A percentile compares a stretch with the other conserved stretches of the same genome.
phyloP scores from a whole-genome alignment of 2,329 filamentous ascomycete genomes.

The Fusarium guadeloupense region DNA sequence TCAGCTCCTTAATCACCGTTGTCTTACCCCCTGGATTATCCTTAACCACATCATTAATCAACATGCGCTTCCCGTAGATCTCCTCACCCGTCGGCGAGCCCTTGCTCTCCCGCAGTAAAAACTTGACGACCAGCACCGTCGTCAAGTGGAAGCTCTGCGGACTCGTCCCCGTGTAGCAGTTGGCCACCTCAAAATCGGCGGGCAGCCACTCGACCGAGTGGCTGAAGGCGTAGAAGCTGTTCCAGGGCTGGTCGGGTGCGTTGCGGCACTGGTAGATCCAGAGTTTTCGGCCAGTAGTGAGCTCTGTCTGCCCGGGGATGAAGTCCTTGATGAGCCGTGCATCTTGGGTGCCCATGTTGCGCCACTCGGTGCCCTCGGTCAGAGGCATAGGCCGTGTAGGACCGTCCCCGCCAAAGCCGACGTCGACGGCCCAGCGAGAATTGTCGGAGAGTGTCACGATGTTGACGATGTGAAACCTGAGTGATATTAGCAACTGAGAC shows the following conservation, averaged over 20 bases:
- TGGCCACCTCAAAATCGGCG: slow-evolving; percentile 69
- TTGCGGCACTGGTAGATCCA: slow-evolving; percentile 73
- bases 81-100: slow-evolving; percentile 54
- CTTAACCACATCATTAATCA: slow-evolving; percentile 63
- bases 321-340: slow-evolving; percentile 62
- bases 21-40: slow-evolving; percentile 61
- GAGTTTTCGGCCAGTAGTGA: slow-evolving; percentile 53
- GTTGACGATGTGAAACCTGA: slow-evolving; percentile 65
- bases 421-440: slow-evolving; percentile 65
- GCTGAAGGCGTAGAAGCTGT: slow-evolving; percentile 70
- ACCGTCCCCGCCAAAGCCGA: slow-evolving; percentile 71
- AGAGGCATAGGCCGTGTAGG: slow-evolving; percentile 67
- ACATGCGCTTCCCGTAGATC: slow-evolving; percentile 62
- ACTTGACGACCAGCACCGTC: slow-evolving; percentile 62
- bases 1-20: slow-evolving; percentile 56
- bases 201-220: slow-evolving; percentile 68
- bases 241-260: slow-evolving; percentile 60
- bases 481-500: neutral
- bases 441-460: slow-evolving; percentile 64
- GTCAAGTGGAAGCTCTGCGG: slow-evolving; percentile 63
- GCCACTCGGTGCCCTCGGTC: slow-evolving; percentile 51
- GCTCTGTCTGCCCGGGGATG: slow-evolving; percentile 56
- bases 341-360: slow-evolving; percentile 64
- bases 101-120: slow-evolving; percentile 57
- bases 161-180: slow-evolving; percentile 62